Evolutionary conservation across 352 stramenopile genomes (phyloP).

Genomic region (Phytophthora meadii): DNA sequence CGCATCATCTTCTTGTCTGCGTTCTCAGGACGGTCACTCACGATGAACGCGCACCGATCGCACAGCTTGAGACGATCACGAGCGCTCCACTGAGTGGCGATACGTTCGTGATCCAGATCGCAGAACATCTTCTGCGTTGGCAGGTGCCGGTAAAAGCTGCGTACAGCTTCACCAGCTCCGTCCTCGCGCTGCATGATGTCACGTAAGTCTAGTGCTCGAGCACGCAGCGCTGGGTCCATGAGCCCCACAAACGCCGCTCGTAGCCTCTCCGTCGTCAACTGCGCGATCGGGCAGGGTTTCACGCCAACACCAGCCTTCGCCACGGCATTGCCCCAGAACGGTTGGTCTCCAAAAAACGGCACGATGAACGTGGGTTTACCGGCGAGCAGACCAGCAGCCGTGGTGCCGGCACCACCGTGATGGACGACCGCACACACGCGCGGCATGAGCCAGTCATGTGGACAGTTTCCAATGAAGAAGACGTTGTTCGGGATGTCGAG

Average conservation of each 20-base stretch:
- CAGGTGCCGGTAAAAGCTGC: slow-evolving; percentile 83
- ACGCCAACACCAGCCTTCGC: slow-evolving; percentile 75
- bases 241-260: slow-evolving; percentile 67
- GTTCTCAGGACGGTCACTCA: slow-evolving; percentile 49
- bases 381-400: slow-evolving; percentile 72
- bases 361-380: slow-evolving; percentile 93
- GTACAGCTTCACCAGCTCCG: slow-evolving; percentile 74
- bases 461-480: slow-evolving; percentile 30
- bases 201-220: slow-evolving; percentile 51
- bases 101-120: slow-evolving; percentile 44
- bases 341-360: slow-evolving; percentile 95
- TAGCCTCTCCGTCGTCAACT: slow-evolving; percentile 79
- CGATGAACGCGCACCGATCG: slow-evolving; percentile 50
- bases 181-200: slow-evolving; percentile 77
- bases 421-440: slow-evolving; percentile 23
- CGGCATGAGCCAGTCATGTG: slow-evolving; percentile 33
- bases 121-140: slow-evolving; percentile 88
- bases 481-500: slow-evolving; percentile 27
- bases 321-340: slow-evolving; percentile 91
- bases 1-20: slow-evolving; percentile 36
- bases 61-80: slow-evolving; percentile 58
- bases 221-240: slow-evolving; percentile 41
- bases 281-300: slow-evolving; percentile 71
- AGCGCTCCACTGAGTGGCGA: slow-evolving; percentile 59
- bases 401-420: slow-evolving; percentile 25